These are phyloP conservation scores for Corymbia calophylla DNA, from an alignment of 441 rosid species.

Conservation along the genomic window DNA sequence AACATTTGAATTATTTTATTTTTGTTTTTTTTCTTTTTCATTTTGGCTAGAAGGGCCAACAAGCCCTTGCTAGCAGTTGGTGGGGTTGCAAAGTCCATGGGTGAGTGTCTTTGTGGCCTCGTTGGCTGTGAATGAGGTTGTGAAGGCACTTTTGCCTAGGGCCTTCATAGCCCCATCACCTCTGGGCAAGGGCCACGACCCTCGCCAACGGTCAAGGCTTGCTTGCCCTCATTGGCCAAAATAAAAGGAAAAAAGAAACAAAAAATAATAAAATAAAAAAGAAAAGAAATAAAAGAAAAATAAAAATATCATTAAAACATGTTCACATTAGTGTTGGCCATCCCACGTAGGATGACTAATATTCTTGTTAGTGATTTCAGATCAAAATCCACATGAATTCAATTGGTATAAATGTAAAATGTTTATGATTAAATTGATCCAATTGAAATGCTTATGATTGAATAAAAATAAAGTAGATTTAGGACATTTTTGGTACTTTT, in stretches of 20 bases:
- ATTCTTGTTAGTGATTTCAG: accelerated
- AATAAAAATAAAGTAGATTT: too few species aligned
- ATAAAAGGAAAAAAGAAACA: not conserved
- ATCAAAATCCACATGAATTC: not conserved
- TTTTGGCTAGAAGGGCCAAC: not conserved
- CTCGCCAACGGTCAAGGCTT: not conserved
- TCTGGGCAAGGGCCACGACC: not conserved
- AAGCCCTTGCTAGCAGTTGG: too few species aligned
- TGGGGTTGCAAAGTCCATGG: too few species aligned
- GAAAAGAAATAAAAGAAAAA: too few species aligned
- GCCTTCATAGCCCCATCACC: not conserved
- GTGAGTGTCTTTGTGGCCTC: not conserved
- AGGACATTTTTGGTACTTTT: not conserved
- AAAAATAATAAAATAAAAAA: not conserved
- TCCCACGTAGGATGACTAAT: accelerated
- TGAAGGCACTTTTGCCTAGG: not conserved
- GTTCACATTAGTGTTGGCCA: accelerated
- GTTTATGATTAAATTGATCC: too few species aligned
- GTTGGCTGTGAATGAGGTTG: not conserved
- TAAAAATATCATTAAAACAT: not conserved
- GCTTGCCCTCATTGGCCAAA: not conserved
- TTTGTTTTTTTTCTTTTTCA: not conserved
- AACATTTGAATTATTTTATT: not conserved
- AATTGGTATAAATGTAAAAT: not conserved
- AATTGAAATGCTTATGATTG: too few species aligned